A percentile compares a stretch with the other conserved stretches of the same genome.
These are phyloP conservation scores for Fusarium subglutinans DNA, from an alignment of 2,329 filamentous ascomycete genomes.

Conservation along the genomic window DNA sequence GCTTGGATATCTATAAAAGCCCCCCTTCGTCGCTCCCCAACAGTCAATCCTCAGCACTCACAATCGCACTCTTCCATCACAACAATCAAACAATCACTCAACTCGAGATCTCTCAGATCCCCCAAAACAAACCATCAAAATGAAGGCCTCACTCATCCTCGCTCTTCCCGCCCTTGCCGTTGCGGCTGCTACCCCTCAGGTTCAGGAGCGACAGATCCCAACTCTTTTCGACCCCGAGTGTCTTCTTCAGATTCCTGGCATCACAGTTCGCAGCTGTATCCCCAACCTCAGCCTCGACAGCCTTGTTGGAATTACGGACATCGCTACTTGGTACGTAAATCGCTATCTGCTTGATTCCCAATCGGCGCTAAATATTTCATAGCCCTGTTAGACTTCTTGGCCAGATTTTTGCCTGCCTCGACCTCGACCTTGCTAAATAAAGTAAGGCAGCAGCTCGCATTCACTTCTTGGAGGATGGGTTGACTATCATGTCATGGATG, in stretches of 20 bases:
- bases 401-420: accelerated
- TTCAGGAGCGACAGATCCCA: neutral
- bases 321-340: too few species aligned
- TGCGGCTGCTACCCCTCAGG: neutral
- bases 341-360: too few species aligned
- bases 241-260: accelerated
- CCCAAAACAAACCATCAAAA: neutral
- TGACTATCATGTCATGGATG: neutral
- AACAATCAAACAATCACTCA: neutral
- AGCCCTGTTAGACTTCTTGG: accelerated
- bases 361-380: neutral
- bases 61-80: neutral
- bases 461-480: neutral
- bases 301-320: too few species aligned
- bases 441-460: accelerated
- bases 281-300: neutral
- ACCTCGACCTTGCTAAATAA: neutral
- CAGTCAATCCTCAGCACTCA: neutral
- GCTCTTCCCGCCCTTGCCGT: neutral
- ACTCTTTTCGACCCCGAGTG: accelerated
- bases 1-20: conserved; percentile 7
- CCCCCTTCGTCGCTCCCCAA: accelerated
- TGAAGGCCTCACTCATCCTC: neutral
- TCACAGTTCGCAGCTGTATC: accelerated
- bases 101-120: neutral